These are phyloP conservation scores for Fusarium fujikuroi DNA, from an alignment of 2,329 filamentous ascomycete species.

Conservation along the genomic window DNA sequence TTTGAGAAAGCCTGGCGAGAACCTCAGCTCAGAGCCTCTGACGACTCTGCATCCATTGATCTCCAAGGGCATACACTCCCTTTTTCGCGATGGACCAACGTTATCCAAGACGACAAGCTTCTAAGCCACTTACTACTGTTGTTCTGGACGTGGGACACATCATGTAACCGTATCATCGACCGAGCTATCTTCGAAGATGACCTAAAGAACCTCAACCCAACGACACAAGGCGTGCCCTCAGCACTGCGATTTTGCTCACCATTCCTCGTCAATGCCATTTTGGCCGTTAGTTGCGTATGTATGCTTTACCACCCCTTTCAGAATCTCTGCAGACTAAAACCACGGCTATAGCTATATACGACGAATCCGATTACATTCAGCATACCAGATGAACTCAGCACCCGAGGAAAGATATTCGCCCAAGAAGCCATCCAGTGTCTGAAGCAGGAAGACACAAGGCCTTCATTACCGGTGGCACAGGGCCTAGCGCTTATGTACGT, in stretches of 20 bases:
- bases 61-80: conserved; percentile 14
- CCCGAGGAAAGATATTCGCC: conserved; percentile 18
- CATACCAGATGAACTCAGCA: background rate
- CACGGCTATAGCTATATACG: conserved; percentile 6
- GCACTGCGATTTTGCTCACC: conserved; percentile 27
- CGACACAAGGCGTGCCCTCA: background rate
- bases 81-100: conserved; percentile 26
- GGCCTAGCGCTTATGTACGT: conserved; percentile 23
- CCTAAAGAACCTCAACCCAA: conserved; percentile 15
- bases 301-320: background rate
- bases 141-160: conserved; percentile 30
- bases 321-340: background rate
- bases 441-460: conserved; percentile 6
- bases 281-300: conserved; percentile 35
- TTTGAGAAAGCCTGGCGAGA: conserved; percentile 15
- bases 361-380: conserved; percentile 11
- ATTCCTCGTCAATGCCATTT: conserved; percentile 32
- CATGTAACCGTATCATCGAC: conserved; percentile 24
- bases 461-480: conserved; percentile 12
- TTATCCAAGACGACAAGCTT: conserved; percentile 14
- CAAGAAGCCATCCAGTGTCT: conserved; percentile 17
- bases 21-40: background rate
- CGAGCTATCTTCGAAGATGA: conserved; percentile 27
- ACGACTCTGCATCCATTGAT: conserved; percentile 2
- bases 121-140: conserved; percentile 18